phyloP scores from a whole-genome alignment of 495 filamentous ascomycete genomes.

The Penicillium robsamsonii region DNA sequence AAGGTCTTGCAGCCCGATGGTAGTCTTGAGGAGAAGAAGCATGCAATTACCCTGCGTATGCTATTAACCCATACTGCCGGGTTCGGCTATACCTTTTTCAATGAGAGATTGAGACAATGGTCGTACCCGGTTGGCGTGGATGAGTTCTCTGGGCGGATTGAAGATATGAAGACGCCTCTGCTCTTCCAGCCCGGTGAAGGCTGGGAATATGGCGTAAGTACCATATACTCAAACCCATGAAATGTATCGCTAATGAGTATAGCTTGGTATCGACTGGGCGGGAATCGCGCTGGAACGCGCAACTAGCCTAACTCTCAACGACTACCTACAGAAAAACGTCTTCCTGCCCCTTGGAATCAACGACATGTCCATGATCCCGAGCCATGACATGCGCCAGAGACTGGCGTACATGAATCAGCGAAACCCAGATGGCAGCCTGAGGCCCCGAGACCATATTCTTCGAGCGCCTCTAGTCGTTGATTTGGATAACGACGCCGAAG shows the following conservation, averaged over 20 bases:
- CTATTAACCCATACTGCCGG: constrained; percentile 58
- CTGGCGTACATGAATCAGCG: constrained; percentile 53
- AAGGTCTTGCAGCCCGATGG: constrained; percentile 48
- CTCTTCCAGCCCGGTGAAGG: constrained; percentile 56
- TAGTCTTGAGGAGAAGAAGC: constrained; percentile 49
- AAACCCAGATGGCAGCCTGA: constrained; percentile 37
- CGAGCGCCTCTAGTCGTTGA: constrained; percentile 42
- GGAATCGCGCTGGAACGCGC: constrained; percentile 55
- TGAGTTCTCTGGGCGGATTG: constrained; percentile 49
- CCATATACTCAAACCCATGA: not conserved
- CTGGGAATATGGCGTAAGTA: constrained; percentile 58
- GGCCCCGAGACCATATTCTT: constrained; percentile 46
- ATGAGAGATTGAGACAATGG: constrained; percentile 48
- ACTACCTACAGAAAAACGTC: constrained; percentile 56
- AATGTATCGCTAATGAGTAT: not conserved
- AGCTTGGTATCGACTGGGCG: constrained; percentile 61
- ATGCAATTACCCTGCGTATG: constrained; percentile 60
- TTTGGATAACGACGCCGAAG: constrained; percentile 25
- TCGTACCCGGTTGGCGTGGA: constrained; percentile 48
- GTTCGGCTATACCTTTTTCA: constrained; percentile 55
- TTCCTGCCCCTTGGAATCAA: constrained; percentile 55
- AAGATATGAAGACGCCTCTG: constrained; percentile 47
- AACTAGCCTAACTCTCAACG: constrained; percentile 48
- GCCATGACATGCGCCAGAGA: constrained; percentile 44
- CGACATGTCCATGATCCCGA: constrained; percentile 56